A percentile compares a stretch with the other conserved stretches of the same genome.
Evolutionary conservation across 2,329 filamentous ascomycete genomes (phyloP).

Genomic region (Sporothrix globosa): DNA sequence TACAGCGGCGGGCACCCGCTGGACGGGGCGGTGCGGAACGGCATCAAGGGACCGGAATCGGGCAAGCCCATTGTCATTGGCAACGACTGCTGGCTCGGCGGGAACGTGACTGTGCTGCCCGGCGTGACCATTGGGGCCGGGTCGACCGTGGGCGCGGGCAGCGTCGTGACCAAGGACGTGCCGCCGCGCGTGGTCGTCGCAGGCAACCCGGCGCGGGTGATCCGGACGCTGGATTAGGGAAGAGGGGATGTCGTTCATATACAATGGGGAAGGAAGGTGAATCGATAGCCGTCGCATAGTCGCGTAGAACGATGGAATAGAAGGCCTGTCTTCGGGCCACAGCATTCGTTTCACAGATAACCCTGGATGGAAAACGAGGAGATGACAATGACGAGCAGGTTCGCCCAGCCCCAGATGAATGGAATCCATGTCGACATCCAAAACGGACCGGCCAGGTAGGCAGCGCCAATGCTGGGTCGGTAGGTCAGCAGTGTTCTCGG

Average conservation of each 20-base stretch:
- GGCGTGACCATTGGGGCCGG: conserved; percentile 80
- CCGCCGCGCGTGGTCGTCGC: conserved; percentile 64
- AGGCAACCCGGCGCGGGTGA: conserved; percentile 67
- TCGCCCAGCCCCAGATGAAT: conserved; percentile 84
- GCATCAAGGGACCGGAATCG: conserved; percentile 72
- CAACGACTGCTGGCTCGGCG: conserved; percentile 80
- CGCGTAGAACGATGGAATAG: neutral
- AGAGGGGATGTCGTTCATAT: neutral
- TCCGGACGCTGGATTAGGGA: conserved; percentile 47
- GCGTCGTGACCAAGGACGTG: conserved; percentile 80
- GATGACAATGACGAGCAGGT: conserved; percentile 77
- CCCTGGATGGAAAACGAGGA: conserved; percentile 94
- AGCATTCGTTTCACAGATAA: conserved; percentile 61
- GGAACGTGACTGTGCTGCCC: conserved; percentile 70
- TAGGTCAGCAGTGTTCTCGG: conserved; percentile 8
- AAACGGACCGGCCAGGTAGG: conserved; percentile 82
- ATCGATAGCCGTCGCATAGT: neutral
- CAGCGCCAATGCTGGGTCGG: conserved; percentile 68
- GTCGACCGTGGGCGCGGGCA: conserved; percentile 74
- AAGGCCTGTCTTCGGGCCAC: neutral
- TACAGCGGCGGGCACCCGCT: conserved; percentile 77
- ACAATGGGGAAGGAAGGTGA: neutral
- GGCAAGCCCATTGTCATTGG: conserved; percentile 75
- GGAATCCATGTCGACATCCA: conserved; percentile 95
- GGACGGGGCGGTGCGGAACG: conserved; percentile 73